Base-by-base conservation (phyloP, 768 basidiomycete species). In the Infundibulicybe gibba region DNA sequence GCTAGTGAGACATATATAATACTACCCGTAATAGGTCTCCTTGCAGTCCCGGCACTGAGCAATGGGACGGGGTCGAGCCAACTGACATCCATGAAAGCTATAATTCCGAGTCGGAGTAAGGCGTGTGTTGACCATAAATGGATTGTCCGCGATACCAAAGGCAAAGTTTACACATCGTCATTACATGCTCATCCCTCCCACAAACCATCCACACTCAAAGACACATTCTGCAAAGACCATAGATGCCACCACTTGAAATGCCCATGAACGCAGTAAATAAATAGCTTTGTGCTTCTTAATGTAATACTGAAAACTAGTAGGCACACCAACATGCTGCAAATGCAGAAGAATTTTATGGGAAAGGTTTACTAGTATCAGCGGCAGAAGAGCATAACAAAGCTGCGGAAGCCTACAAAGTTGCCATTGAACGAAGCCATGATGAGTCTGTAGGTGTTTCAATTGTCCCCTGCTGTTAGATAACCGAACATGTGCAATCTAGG, bases 301-400 rank as follows among this genome's bases (percentile, higher is more conserved):
- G 20, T 51, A 12, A 51, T 42, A 40, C 51, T 39, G 46, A 39
- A 25, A 34, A 45, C 43, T 38, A 32, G 47, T 61, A 91, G 88
- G 89, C 90, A 16, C 87, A 92, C 62, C 81, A 85, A 56, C 87
- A 90, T 65, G 85, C 85, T 44, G 82, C 83, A 13, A 86, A 85
- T 56, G 89, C 88, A 32, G 88, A 91, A 43, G 87, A 90, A 49
- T 80, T 77, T 56, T 59, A 76, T 39, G 72, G 71, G 11, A 76
- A 79, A 49, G 90, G 90, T 11, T 69, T 88, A 5, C 74, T 89
- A 44, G 77, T 89, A 16, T 79, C 80, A 32, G 86, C 90, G 10
- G 74, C 80, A 19, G 83, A 87, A 50, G 85, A 90, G 52, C 86
- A 91, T 54, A 62, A 70, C 50, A 85, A 83, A 57, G 87, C 90